Percentiles rank a stretch among this genome's conserved stretches.
phyloP scores from a whole-genome alignment of 1,284 basidiomycete genomes.

The Ustilago hordei region DNA sequence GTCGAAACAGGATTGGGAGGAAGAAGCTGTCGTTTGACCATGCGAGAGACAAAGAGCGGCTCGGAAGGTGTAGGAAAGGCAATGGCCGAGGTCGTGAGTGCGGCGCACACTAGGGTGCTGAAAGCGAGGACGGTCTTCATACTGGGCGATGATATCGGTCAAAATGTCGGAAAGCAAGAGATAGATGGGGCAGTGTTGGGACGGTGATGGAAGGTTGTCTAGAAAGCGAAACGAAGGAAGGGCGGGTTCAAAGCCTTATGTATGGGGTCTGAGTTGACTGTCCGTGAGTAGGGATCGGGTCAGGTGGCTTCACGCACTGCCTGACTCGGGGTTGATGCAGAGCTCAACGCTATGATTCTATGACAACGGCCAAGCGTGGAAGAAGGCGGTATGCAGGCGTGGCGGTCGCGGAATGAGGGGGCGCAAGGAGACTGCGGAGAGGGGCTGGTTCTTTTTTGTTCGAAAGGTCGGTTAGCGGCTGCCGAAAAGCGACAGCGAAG shows the following conservation, averaged over 20 bases:
- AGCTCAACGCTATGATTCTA: neutral
- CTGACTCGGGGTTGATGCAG: neutral
- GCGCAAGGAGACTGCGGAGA: neutral
- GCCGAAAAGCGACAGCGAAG: constrained; percentile 22
- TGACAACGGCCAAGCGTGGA: neutral
- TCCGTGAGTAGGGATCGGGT: neutral
- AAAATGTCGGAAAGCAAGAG: neutral
- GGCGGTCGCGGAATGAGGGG: constrained; percentile 24
- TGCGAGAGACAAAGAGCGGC: constrained; percentile 35
- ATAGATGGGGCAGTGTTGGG: neutral
- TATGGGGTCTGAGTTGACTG: neutral
- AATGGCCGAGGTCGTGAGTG: constrained; percentile 4
- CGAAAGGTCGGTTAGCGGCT: constrained; percentile 29
- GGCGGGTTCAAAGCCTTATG: neutral
- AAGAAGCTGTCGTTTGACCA: constrained; percentile 14
- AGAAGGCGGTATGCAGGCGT: constrained; percentile 2
- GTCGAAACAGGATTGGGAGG: constrained; percentile 6
- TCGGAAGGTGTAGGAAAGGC: constrained; percentile 27
- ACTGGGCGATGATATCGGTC: neutral
- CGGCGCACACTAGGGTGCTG: constrained; percentile 17
- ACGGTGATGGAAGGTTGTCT: neutral
- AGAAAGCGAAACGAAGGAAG: neutral
- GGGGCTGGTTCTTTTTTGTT: neutral
- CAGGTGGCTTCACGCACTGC: neutral
- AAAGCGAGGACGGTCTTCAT: constrained; percentile 28